These are phyloP conservation scores for Moesziomyces antarcticus DNA, from an alignment of 1,284 basidiomycete genomes.

Conservation along the genomic window DNA sequence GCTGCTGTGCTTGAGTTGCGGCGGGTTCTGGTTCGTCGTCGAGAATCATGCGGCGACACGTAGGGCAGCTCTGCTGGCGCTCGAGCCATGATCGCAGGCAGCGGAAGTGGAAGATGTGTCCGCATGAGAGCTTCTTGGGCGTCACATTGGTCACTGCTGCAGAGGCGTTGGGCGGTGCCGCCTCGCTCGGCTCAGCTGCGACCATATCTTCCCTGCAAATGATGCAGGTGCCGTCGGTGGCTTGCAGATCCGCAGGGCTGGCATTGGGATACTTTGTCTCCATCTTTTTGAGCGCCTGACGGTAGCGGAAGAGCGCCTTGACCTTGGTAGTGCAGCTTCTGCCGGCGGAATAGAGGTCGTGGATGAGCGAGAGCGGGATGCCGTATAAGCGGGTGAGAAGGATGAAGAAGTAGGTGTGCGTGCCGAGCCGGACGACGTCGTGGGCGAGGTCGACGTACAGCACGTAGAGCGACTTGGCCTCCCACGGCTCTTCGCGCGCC, in stretches of 20 bases:
- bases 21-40: constrained; percentile 69
- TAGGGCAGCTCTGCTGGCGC: constrained; percentile 89
- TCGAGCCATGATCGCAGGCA: constrained; percentile 98
- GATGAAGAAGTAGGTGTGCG: constrained; percentile 88
- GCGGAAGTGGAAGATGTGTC: constrained; percentile 97
- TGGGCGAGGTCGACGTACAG: constrained; percentile 87
- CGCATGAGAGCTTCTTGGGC: constrained; percentile 94
- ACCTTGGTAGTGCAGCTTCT: constrained; percentile 88
- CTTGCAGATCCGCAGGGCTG: constrained; percentile 83
- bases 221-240: constrained; percentile 92
- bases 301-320: constrained; percentile 87
- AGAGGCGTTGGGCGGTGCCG: neutral
- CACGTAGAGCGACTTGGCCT: constrained; percentile 95
- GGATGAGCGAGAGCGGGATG: constrained; percentile 93
- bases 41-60: constrained; percentile 90
- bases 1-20: constrained; percentile 22
- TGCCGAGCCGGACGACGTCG: constrained; percentile 93
- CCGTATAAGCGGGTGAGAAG: constrained; percentile 91
- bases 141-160: constrained; percentile 76
- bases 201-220: constrained; percentile 98
- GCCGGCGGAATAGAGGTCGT: constrained; percentile 94
- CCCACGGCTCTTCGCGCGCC: constrained; percentile 74
- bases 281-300: constrained; percentile 95
- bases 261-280: constrained; percentile 94
- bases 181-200: constrained; percentile 1